phyloP scores from a whole-genome alignment of 345 rosid species.

The Crucihimalaya himalaica region DNA sequence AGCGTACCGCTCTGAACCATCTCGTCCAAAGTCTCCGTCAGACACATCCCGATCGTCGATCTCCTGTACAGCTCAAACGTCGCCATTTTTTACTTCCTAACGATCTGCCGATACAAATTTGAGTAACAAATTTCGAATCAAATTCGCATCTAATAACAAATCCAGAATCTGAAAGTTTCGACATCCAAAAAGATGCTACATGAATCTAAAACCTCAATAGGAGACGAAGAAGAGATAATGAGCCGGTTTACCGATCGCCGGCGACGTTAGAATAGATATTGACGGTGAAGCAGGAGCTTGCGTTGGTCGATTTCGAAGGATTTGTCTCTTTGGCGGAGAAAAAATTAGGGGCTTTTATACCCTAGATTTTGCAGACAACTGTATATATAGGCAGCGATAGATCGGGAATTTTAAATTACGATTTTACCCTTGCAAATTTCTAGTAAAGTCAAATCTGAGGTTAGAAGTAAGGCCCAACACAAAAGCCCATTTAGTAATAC shows the following conservation, averaged over 20 bases:
- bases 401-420: background rate
- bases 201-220: constrained; percentile 9
- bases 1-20: constrained; percentile 93
- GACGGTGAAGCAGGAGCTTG: constrained; percentile 19
- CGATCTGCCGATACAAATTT: constrained; percentile 18
- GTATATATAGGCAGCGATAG: constrained; percentile 61
- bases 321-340: constrained; percentile 54
- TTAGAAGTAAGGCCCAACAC: background rate
- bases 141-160: background rate
- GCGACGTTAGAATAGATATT: constrained; percentile 32
- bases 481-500: background rate
- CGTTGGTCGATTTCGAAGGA: constrained; percentile 41
- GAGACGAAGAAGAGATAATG: background rate
- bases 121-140: constrained; percentile 9
- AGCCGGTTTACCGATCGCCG: constrained; percentile 38
- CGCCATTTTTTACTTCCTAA: constrained; percentile 64
- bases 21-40: constrained; percentile 94
- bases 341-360: constrained; percentile 69
- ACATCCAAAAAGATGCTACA: background rate
- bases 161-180: constrained; percentile 8
- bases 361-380: constrained; percentile 72
- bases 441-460: background rate
- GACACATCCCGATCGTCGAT: constrained; percentile 96
- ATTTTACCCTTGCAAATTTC: background rate
- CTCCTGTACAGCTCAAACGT: constrained; percentile 96